phyloP scores from a whole-genome alignment of 2,329 filamentous ascomycete species.

The Exophiala spinifera region DNA sequence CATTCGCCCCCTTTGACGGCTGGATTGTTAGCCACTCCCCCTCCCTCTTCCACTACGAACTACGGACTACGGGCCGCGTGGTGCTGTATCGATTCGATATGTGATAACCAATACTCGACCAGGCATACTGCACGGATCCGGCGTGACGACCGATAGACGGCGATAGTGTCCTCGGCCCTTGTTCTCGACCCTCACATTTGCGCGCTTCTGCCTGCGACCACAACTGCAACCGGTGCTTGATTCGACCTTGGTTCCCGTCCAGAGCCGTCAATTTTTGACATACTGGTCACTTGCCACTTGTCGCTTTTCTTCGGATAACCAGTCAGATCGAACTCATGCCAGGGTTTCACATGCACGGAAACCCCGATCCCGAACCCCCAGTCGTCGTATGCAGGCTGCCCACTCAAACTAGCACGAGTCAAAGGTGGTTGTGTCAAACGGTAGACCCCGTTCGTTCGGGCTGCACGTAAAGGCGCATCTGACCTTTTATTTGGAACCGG shows the following conservation, averaged over 20 bases:
- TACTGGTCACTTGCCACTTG: background rate
- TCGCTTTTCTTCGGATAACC: background rate
- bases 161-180: background rate
- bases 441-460: no score
- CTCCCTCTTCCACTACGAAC: no score
- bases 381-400: background rate
- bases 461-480: background rate
- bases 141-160: no score
- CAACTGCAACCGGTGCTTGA: conserved; percentile 21
- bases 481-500: background rate
- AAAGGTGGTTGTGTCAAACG: no score
- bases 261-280: conserved; percentile 10
- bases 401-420: background rate
- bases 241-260: conserved; percentile 18
- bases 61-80: no score
- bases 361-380: conserved; percentile 3
- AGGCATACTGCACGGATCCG: no score
- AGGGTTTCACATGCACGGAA: conserved; percentile 12
- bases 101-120: no score
- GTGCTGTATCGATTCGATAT: background rate
- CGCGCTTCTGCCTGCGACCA: conserved; percentile 12
- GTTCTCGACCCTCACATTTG: background rate
- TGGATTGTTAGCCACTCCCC: background rate
- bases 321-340: background rate
- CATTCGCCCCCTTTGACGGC: conserved; percentile 9